A percentile compares a stretch with the other conserved stretches of the same genome.
These are phyloP conservation scores for Verticillium nubilum DNA, from an alignment of 2,329 filamentous ascomycete genomes.

Conservation along the genomic window DNA sequence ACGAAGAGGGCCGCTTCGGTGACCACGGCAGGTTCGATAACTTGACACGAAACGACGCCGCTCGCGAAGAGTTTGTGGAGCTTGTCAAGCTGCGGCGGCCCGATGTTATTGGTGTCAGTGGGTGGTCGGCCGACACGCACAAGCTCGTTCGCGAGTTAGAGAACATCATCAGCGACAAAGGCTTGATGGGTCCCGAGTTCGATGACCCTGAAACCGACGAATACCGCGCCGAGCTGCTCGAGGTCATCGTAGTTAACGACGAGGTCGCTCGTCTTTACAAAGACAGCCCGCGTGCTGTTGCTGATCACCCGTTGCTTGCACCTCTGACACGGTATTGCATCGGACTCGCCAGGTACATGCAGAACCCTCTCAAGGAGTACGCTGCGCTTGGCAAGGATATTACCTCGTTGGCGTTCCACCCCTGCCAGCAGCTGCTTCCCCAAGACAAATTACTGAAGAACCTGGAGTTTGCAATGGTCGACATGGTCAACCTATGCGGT, in stretches of 20 bases:
- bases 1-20: conserved; percentile 83
- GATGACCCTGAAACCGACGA: conserved; percentile 73
- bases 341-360: conserved; percentile 82
- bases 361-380: conserved; percentile 95
- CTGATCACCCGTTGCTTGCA: conserved; percentile 75
- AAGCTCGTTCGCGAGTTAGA: conserved; percentile 78
- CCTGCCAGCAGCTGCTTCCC: conserved; percentile 82
- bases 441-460: conserved; percentile 82
- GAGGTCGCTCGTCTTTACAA: conserved; percentile 97
- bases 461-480: conserved; percentile 94
- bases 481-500: conserved; percentile 95
- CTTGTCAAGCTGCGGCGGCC: conserved; percentile 75
- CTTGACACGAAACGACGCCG: conserved; percentile 64
- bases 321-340: conserved; percentile 85
- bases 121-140: conserved; percentile 81
- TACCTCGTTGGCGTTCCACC: conserved; percentile 79
- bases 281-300: conserved; percentile 71
- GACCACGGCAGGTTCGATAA: conserved; percentile 87
- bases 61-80: conserved; percentile 66
- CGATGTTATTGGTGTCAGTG: conserved; percentile 85
- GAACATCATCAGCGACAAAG: conserved; percentile 70
- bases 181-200: conserved; percentile 74
- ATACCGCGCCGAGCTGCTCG: conserved; percentile 71
- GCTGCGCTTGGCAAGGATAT: conserved; percentile 87
- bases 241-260: conserved; percentile 90